Evolutionary conservation across 768 basidiomycete genomes (phyloP).

Genomic region (Pseudohyphozyma bogoriensis): DNA sequence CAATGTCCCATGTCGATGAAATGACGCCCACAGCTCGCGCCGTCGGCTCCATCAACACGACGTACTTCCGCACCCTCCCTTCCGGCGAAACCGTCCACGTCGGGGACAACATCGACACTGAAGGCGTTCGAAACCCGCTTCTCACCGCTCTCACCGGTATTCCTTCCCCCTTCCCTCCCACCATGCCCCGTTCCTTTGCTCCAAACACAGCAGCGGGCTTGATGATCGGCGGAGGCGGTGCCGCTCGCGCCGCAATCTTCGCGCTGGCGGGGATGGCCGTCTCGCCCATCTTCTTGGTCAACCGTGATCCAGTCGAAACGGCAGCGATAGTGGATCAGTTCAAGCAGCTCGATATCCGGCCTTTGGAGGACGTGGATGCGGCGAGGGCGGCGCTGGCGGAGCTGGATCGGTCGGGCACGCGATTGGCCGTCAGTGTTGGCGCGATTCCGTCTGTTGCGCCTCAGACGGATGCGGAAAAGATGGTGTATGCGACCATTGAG

Average conservation of each 20-base stretch:
- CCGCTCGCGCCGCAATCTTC: slow-evolving; percentile 3
- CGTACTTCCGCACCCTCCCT: not conserved
- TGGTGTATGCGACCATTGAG: slow-evolving; percentile 15
- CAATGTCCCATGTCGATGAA: slow-evolving; percentile 7
- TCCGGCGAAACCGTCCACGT: not conserved
- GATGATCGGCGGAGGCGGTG: slow-evolving; percentile 12
- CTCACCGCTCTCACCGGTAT: not conserved
- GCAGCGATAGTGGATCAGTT: not conserved
- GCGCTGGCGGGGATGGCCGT: slow-evolving; percentile 7
- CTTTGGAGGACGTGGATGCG: not conserved
- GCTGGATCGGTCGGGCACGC: not conserved
- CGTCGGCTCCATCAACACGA: slow-evolving; percentile 17
- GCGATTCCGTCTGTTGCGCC: slow-evolving; percentile 19
- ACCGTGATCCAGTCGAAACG: slow-evolving; percentile 13
- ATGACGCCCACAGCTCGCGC: not conserved
- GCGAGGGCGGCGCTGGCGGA: slow-evolving; percentile 1
- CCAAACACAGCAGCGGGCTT: not conserved
- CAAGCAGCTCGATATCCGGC: not conserved
- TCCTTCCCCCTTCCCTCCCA: slow-evolving; percentile 1
- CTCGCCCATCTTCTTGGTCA: slow-evolving; percentile 16
- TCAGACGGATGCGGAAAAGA: slow-evolving; percentile 11
- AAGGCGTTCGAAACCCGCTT: slow-evolving; percentile 10
- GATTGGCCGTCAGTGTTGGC: slow-evolving; percentile 5
- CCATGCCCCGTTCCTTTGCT: not conserved
- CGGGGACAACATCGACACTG: slow-evolving; percentile 13